These are phyloP conservation scores for Scolecobasidium constrictum DNA, from an alignment of 2,329 filamentous ascomycete genomes.

Conservation along the genomic window DNA sequence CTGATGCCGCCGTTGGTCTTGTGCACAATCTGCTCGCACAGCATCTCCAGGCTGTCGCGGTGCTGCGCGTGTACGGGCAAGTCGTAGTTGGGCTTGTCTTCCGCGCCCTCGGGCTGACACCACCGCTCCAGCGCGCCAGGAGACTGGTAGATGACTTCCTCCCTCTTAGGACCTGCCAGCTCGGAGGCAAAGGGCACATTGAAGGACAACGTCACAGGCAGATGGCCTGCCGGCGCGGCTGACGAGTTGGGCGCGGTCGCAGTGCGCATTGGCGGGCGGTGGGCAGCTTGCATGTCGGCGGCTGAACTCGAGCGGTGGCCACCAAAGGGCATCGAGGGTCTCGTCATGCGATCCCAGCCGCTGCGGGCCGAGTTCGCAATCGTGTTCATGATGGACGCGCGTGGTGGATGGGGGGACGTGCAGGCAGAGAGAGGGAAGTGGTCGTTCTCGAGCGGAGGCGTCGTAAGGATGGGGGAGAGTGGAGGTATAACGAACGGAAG, in stretches of 20 bases:
- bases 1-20: constrained; percentile 54
- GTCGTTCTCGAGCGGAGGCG: neutral
- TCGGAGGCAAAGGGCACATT: constrained; percentile 94
- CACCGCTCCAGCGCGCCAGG: constrained; percentile 79
- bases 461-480: neutral
- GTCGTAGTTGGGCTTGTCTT: constrained; percentile 44
- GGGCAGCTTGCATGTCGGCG: constrained; percentile 15
- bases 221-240: constrained; percentile 55
- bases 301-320: constrained; percentile 42
- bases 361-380: constrained; percentile 55
- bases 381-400: constrained; percentile 46
- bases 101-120: constrained; percentile 75
- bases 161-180: constrained; percentile 80
- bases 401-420: neutral
- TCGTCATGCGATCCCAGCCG: constrained; percentile 57
- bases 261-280: constrained; percentile 45
- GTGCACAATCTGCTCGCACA: constrained; percentile 75
- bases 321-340: constrained; percentile 47
- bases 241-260: constrained; percentile 27
- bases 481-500: neutral
- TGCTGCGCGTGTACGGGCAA: constrained; percentile 88
- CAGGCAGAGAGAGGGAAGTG: neutral
- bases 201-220: constrained; percentile 85
- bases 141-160: constrained; percentile 90
- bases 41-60: constrained; percentile 62